Conservation (phyloP, 2,329 filamentous ascomycete genomes). For the Graphilbum fragrans region DNA sequence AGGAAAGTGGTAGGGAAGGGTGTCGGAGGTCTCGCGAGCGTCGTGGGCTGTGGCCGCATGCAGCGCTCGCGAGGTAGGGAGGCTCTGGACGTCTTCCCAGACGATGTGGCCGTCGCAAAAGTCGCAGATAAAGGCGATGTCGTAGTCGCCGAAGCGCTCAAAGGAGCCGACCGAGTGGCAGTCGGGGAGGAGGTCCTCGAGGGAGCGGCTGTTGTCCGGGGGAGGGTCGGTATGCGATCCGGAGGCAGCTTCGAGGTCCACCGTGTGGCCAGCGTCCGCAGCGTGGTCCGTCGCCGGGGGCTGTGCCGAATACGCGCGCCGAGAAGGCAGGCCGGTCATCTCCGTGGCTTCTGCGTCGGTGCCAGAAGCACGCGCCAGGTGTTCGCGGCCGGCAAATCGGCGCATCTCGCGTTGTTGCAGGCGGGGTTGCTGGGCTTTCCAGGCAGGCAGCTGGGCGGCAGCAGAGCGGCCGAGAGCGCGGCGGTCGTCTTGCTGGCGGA, state of each 20-base stretch:
- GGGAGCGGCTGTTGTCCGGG: slow-evolving; percentile 4
- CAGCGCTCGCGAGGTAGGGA: slow-evolving; percentile 32
- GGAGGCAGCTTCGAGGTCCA: neutral
- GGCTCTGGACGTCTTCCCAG: slow-evolving; percentile 42
- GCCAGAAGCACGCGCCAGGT: neutral
- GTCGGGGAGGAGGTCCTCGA: slow-evolving; percentile 34
- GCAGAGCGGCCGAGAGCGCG: neutral
- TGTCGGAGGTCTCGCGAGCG: too few species aligned
- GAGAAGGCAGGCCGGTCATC: slow-evolving; percentile 6
- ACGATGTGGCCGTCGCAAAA: slow-evolving; percentile 49
- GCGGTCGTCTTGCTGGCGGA: slow-evolving; percentile 20
- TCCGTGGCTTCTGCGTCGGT: slow-evolving; percentile 5
- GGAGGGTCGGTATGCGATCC: neutral
- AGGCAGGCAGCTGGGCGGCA: slow-evolving; percentile 9
- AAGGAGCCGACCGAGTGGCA: slow-evolving; percentile 44
- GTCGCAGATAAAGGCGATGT: slow-evolving; percentile 48
- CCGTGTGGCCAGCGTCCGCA: neutral
- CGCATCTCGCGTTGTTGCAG: slow-evolving; percentile 6
- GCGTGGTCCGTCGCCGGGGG: neutral
- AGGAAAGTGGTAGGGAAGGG: slow-evolving; percentile 5
- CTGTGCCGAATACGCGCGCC: neutral
- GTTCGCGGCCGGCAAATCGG: slow-evolving; percentile 6
- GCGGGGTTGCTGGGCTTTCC: slow-evolving; percentile 12
- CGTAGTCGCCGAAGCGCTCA: slow-evolving; percentile 39
- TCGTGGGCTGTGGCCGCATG: neutral